Evolutionary conservation across 2,329 filamentous ascomycete genomes (phyloP).

Genomic region (Dothiorella sarmentorum): DNA sequence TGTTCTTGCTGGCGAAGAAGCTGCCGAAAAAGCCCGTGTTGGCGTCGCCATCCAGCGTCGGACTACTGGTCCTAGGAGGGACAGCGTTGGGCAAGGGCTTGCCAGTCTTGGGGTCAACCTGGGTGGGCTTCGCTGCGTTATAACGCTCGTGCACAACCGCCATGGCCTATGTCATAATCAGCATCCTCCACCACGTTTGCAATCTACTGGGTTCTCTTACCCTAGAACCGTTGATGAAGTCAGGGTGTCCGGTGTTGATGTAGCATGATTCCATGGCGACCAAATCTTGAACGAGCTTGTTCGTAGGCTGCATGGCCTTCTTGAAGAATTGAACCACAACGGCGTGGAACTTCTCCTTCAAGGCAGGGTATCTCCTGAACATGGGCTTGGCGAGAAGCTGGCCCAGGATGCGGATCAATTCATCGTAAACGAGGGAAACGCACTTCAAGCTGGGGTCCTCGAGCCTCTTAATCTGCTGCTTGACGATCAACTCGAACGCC

Average conservation of each 20-base stretch:
- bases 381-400: constrained; percentile 85
- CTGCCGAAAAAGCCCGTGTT: constrained; percentile 91
- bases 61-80: constrained; percentile 72
- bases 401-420: constrained; percentile 89
- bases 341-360: constrained; percentile 95
- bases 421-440: constrained; percentile 94
- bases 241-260: constrained; percentile 96
- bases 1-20: constrained; percentile 99
- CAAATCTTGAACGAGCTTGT: constrained; percentile 91
- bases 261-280: constrained; percentile 96
- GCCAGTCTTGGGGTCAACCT: constrained; percentile 97
- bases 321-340: constrained; percentile 96
- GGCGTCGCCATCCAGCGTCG: constrained; percentile 59
- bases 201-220: constrained; percentile 43
- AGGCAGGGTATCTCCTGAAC: constrained; percentile 85
- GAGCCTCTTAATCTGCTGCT: constrained; percentile 94
- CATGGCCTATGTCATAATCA: constrained; percentile 64
- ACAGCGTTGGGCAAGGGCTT: constrained; percentile 71
- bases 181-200: neutral
- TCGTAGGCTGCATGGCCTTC: constrained; percentile 96
- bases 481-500: constrained; percentile 97
- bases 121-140: constrained; percentile 75
- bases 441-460: constrained; percentile 98
- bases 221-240: constrained; percentile 94
- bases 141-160: constrained; percentile 95